phyloP scores from a whole-genome alignment of 2,329 filamentous ascomycete genomes.

The Aspergillus sp. region DNA sequence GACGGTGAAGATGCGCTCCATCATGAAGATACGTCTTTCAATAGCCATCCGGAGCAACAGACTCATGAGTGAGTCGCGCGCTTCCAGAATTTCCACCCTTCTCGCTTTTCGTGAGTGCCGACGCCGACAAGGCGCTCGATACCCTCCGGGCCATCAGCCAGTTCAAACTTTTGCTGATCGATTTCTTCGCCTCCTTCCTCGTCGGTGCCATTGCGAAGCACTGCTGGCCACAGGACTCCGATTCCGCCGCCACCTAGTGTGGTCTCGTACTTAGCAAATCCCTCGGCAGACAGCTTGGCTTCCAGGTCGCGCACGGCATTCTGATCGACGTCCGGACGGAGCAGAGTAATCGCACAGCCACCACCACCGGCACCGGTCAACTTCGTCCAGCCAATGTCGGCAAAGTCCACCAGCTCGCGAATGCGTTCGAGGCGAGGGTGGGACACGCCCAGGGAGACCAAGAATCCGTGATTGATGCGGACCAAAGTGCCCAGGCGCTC shows the following conservation, averaged over 20 bases:
- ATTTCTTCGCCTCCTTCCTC: conserved; percentile 89
- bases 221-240: conserved; percentile 89
- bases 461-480: conserved; percentile 87
- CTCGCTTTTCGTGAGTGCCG: conserved; percentile 64
- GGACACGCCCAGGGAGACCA: conserved; percentile 89
- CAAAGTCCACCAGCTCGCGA: conserved; percentile 83
- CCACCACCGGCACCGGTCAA: conserved; percentile 93
- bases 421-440: conserved; percentile 91
- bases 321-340: conserved; percentile 64
- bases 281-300: conserved; percentile 63
- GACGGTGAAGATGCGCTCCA: not conserved
- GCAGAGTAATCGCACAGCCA: conserved; percentile 88
- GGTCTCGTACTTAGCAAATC: conserved; percentile 82
- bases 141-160: conserved; percentile 77
- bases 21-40: no score
- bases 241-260: conserved; percentile 92
- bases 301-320: conserved; percentile 64
- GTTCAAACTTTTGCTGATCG: conserved; percentile 82
- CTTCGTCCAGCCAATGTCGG: conserved; percentile 94
- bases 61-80: conserved; percentile 20
- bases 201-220: conserved; percentile 79
- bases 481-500: conserved; percentile 81
- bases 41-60: not conserved
- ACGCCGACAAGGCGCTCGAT: conserved; percentile 88
- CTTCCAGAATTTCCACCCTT: conserved; percentile 87